Evolutionary conservation across 2,329 filamentous ascomycete genomes (phyloP), one percentile per base, ranked within the genome.

Genomic region (Emmonsiellopsis sp.): DNA sequence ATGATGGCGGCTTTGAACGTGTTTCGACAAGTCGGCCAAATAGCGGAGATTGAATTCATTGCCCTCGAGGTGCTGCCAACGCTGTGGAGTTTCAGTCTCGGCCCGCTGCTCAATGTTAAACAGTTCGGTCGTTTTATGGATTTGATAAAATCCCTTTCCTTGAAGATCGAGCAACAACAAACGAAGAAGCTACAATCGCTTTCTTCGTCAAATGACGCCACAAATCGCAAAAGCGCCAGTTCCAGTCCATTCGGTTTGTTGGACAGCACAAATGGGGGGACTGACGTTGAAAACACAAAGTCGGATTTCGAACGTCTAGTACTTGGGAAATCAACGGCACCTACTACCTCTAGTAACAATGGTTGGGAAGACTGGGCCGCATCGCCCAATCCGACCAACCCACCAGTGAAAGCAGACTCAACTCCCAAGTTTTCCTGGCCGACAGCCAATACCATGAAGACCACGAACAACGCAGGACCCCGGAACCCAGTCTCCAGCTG

Each of bases 1-100:
- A 97, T 97, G 88, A 87, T 97, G 77, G 91, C 92, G 5, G 86
- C 90, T 0, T 76, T 97, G 35, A 85, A 85, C 53, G 89, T 96
- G 1, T 83, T 97, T 59, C 82, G 81, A 49, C 86, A 95, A 48
- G 85, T 98, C 31, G 90, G 90, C 7, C 81, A 82, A 49, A 79
- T 86, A 16, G 91, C 87, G 4, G 93, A 97, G 65, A 81, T 85
- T 2, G 93, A 96, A 44, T 97, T 95, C 65, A 81, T 96, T 20
- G 93, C 93, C 10, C 84, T 93, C 73, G 92, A 97, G 53, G 83
- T 95, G 13, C 74, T 98, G 9, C 93, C 93, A 0, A 81, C 94
- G 8, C 75, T 98, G 1, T 98, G 93, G 93, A 82, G 73, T 59
- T 96, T 97, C 82, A 89, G 86, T 63, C 76, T 98, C 3, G 93